Base-by-base conservation (phyloP, 208 protist genomes). In the Trypanosomatidae sp. region DNA sequence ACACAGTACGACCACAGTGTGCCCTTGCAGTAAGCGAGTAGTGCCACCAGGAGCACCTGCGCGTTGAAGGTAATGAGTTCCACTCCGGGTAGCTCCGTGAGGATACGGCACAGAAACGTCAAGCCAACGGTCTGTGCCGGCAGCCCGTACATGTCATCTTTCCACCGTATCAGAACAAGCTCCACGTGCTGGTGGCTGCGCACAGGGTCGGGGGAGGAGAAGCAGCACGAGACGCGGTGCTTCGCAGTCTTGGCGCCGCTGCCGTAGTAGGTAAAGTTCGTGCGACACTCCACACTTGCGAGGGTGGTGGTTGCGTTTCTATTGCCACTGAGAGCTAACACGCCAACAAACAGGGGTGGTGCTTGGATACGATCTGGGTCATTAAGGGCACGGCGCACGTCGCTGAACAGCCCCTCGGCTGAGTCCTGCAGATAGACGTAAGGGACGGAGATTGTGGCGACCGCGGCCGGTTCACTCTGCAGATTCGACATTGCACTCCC, bases 41-140 rank as follows among this genome's bases (percentile, higher is more conserved):
- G 71, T 52, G 84, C 44, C 36, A 97, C 73, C 60, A 95, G 67
- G 25, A 93, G 47, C 46, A 85, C 82, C 44, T 88, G 90, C 33
- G 92, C 92, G 71, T 94, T 89, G 71, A 93, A 97, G 19, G 92
- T 97, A 68, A 97, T 91, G 69, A 97, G 52, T 77, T 97, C 90
- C 28, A 97, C 92, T n/a, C 92, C 92, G 41, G 81, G 68, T 33
- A 95, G 84, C 59, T 92, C 85, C 46, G 73, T 71, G 22, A 91
- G 47, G 28, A 96, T 76, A n/a, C 84, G 76, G 52, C 87, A 80
- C 25, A 96, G 73, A 62, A 96, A 87, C 10, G 65, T 64, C 10
- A 96, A 68, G 33, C 76, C 91, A 52, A 85, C 50, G 13, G 73
- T 76, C 36, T 79, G 70, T 28, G 80, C 73, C 25, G 83, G 69